A percentile compares a stretch with the other conserved stretches of the same genome.
phyloP scores from a whole-genome alignment of 2,329 filamentous ascomycete species.

The Domatiomyces globalis region DNA sequence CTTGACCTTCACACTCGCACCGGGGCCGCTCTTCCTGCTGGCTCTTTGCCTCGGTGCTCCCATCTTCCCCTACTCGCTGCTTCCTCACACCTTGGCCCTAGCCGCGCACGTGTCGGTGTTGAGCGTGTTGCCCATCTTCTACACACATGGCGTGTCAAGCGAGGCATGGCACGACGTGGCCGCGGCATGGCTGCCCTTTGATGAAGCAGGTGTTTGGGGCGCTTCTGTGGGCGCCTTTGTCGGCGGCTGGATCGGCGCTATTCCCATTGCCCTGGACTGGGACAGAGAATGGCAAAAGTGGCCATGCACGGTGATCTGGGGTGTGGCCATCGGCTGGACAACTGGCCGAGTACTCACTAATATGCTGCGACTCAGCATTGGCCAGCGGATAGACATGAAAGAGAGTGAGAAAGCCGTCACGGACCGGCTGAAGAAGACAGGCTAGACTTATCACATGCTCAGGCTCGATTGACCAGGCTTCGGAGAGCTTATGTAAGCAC shows the following conservation, averaged over 20 bases:
- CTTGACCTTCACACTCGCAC: conserved; percentile 39
- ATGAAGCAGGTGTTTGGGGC: conserved; percentile 61
- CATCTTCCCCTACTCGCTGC: conserved; percentile 54
- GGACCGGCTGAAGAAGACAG: background rate
- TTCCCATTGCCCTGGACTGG: conserved; percentile 95
- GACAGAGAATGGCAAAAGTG: conserved; percentile 98
- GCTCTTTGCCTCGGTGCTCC: conserved; percentile 77
- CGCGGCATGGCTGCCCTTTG: conserved; percentile 56
- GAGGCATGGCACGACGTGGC: conserved; percentile 56
- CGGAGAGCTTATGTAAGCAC: too few relatives aligned
- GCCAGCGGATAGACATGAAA: conserved; percentile 17
- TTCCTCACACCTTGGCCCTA: conserved; percentile 62
- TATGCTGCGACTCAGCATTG: conserved; percentile 8
- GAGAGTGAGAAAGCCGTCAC: conserved; percentile 8
- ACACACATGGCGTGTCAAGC: conserved; percentile 65
- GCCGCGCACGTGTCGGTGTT: conserved; percentile 71
- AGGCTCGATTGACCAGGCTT: too few relatives aligned
- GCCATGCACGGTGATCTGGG: conserved; percentile 80
- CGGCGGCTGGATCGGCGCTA: conserved; percentile 83
- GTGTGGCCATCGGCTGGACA: conserved; percentile 65
- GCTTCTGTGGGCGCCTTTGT: conserved; percentile 61
- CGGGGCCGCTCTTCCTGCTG: conserved; percentile 43
- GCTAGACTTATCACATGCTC: background rate
- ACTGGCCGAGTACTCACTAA: conserved; percentile 35
- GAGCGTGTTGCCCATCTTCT: conserved; percentile 65